Percentiles rank a stretch among this genome's conserved stretches.
These are phyloP conservation scores for Lipomyces mesembrius DNA, from an alignment of 805 yeast genomes.

Conservation along the genomic window DNA sequence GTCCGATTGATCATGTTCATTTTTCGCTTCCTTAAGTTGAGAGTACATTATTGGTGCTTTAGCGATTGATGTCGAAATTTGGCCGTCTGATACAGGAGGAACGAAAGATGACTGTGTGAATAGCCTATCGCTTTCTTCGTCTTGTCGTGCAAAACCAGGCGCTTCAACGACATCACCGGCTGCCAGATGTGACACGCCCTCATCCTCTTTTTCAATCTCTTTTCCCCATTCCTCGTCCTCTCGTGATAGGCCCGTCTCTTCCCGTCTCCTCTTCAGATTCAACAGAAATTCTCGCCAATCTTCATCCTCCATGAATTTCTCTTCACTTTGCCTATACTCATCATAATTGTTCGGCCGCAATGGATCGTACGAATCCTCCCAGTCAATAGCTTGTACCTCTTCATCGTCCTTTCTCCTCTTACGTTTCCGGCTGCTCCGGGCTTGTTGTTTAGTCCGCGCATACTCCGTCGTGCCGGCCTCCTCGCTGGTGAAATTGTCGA, in stretches of 20 bases:
- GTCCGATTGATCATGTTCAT: conserved; percentile 5
- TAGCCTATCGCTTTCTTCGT: background rate
- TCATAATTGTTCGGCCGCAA: conserved; percentile 34
- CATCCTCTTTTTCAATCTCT: conserved; percentile 5
- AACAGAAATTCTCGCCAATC: conserved; percentile 37
- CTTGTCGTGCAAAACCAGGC: background rate
- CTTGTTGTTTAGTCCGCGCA: background rate
- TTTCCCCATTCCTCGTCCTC: conserved; percentile 2
- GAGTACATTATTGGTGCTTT: conserved; percentile 4
- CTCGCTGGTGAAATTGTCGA: background rate
- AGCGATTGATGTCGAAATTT: background rate
- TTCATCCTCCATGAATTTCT: conserved; percentile 35
- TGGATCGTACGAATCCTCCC: conserved; percentile 38
- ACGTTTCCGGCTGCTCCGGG: conserved; percentile 8
- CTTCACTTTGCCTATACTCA: conserved; percentile 36
- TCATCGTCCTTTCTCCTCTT: conserved; percentile 14
- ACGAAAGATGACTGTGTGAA: background rate
- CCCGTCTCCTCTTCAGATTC: conserved; percentile 15
- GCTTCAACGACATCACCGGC: background rate
- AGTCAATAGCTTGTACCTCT: conserved; percentile 19
- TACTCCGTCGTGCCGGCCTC: background rate
- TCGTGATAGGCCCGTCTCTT: background rate
- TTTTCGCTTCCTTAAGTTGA: background rate
- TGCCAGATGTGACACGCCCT: background rate
- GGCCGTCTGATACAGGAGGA: background rate